phyloP scores from a whole-genome alignment of 768 basidiomycete species.

The Gymnopilus dilepis region DNA sequence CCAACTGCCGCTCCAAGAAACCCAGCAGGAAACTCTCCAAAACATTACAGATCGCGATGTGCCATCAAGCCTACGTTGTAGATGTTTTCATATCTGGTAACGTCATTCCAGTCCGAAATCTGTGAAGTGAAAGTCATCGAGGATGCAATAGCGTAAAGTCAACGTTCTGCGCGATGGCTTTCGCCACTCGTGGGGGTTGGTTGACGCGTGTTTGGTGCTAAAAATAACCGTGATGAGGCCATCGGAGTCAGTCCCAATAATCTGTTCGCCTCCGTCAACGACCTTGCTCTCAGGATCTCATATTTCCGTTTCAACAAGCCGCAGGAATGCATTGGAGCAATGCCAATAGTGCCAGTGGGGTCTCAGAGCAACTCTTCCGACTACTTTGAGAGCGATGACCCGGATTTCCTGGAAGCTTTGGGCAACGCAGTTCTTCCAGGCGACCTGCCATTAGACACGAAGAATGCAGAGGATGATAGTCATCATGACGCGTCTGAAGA shows the following conservation, averaged over 20 bases:
- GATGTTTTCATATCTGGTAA: too few relatives aligned
- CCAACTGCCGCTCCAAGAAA: too few relatives aligned
- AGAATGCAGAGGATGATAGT: constrained; percentile 15
- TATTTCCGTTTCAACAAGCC: background rate
- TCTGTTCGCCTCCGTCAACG: background rate
- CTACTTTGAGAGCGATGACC: constrained; percentile 60
- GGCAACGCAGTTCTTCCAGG: constrained; percentile 51
- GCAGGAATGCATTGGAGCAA: constrained; percentile 8
- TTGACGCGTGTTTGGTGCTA: background rate
- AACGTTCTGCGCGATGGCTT: too few relatives aligned
- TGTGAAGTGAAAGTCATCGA: too few relatives aligned
- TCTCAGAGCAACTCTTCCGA: constrained; percentile 53
- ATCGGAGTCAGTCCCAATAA: background rate
- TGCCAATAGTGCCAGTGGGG: constrained; percentile 18
- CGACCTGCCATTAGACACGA: constrained; percentile 35
- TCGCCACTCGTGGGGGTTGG: too few relatives aligned
- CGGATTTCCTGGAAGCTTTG: constrained; percentile 57
- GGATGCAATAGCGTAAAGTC: too few relatives aligned
- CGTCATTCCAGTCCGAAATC: too few relatives aligned
- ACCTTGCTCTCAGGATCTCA: background rate
- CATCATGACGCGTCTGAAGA: constrained; percentile 30
- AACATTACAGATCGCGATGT: too few relatives aligned
- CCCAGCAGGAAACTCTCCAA: too few relatives aligned
- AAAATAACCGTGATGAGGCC: background rate
- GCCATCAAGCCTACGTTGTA: too few relatives aligned